Evolutionary conservation across 139 green algal species (phyloP), one percentile per base, ranked within the genome.

Genomic region (Microglena sp.): DNA sequence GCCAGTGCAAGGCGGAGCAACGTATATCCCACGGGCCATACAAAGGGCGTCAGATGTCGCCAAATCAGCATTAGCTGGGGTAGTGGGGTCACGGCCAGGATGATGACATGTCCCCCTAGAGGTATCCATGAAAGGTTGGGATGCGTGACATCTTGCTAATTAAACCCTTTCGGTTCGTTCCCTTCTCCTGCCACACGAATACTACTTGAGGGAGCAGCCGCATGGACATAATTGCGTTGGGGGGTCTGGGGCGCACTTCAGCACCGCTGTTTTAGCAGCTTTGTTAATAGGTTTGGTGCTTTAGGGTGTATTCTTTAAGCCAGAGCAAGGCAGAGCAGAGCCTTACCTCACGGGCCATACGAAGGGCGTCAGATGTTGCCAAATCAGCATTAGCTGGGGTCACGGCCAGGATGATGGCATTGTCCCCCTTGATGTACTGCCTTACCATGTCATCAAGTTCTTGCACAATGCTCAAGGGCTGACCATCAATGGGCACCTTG

Each of bases 321-420:
- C n/a, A n/a, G n/a, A n/a, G n/a, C n/a, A n/a, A n/a, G n/a, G n/a
- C n/a, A n/a, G n/a, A n/a, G n/a, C n/a, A n/a, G n/a, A n/a, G n/a
- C n/a, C 97, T 90, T 18, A 89, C 92, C 44, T 89, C 77, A 4
- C 88, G 77, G 1, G 94, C 92, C 61, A 99, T 81, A 58, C 90
- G 84, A 45, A 99, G 81, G 7, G 94, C 94, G 64, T 99, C 94
- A 0, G 78, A 92, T 60, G 92, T 96, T 4, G 90, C 89, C 21
- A 97, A 70, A 76, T 99, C 94, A 8, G 88, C 85, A 66, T 98
- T 98, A 53, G 94, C 94, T 26, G 94, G 90, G 1, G 91, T 90
- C 1, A 99, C 94, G 0, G 94, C 94, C 35, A 98, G 80, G 30
- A 96, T 95, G 80, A 95, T 94, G 46, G 89, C 86, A 68, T 94